A percentile compares a stretch with the other conserved stretches of the same genome.
These are phyloP conservation scores for Ogataea wickerhamii DNA, from an alignment of 805 yeast species.

Conservation along the genomic window DNA sequence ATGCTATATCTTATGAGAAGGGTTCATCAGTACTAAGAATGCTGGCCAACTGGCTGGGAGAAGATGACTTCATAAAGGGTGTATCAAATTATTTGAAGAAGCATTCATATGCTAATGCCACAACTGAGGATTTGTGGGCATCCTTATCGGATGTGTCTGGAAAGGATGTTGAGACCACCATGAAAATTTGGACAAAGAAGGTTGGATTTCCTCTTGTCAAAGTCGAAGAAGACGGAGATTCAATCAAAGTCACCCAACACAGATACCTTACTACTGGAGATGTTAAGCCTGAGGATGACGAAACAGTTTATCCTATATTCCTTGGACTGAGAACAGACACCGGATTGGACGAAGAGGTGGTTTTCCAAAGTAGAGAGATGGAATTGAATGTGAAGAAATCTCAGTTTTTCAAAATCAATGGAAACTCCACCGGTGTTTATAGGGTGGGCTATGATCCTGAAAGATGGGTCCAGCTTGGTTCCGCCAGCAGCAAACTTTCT, in stretches of 20 bases:
- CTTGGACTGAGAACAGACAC: constrained; percentile 32
- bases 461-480: constrained; percentile 36
- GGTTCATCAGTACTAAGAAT: constrained; percentile 76
- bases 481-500: constrained; percentile 37
- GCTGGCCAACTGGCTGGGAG: constrained; percentile 72
- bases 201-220: constrained; percentile 72
- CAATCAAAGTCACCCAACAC: constrained; percentile 45
- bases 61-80: constrained; percentile 66
- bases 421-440: constrained; percentile 49
- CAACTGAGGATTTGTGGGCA: constrained; percentile 68
- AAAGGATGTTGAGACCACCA: constrained; percentile 55
- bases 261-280: constrained; percentile 68
- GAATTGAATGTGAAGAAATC: constrained; percentile 19
- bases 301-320: constrained; percentile 58
- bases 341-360: constrained; percentile 28
- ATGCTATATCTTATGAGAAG: constrained; percentile 76
- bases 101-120: constrained; percentile 68
- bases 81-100: constrained; percentile 64
- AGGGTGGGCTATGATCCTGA: constrained; percentile 48
- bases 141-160: constrained; percentile 64
- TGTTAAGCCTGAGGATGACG: constrained; percentile 57
- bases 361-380: constrained; percentile 25
- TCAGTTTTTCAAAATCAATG: constrained; percentile 46
- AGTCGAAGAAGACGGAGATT: constrained; percentile 39
- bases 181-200: constrained; percentile 70